Conservation (phyloP, 75 land plant genomes). For the Selaginella moellendorffii region DNA sequence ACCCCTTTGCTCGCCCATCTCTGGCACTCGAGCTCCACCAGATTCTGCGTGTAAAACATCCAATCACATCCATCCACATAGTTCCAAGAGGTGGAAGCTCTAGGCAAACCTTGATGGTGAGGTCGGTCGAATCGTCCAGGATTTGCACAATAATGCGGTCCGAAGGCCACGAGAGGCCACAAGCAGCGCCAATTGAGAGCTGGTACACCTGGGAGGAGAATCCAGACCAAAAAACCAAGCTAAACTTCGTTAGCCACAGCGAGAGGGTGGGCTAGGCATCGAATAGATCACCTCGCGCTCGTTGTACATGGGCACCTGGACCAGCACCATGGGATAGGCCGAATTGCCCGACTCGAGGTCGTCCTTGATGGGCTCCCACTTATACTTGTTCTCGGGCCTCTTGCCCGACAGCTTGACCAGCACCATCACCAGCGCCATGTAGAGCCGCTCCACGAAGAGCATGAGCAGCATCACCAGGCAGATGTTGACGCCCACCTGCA, state of each 20-base stretch:
- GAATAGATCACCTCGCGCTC: conserved; percentile 41
- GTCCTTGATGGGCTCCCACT: conserved; percentile 53
- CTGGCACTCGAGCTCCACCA: conserved; percentile 52
- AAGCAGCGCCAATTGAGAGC: conserved; percentile 76
- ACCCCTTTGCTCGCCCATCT: conserved; percentile 63
- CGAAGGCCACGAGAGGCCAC: conserved; percentile 74
- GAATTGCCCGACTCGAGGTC: conserved; percentile 48
- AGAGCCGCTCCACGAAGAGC: conserved; percentile 67
- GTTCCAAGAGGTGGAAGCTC: conserved; percentile 35
- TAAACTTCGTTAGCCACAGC: no score
- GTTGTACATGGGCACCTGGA: conserved; percentile 70
- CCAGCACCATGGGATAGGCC: conserved; percentile 64
- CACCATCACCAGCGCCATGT: conserved; percentile 47
- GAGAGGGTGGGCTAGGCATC: neutral
- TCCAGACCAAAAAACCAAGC: neutral
- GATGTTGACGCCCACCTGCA: conserved; percentile 28
- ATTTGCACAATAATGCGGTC: conserved; percentile 68
- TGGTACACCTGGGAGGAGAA: conserved; percentile 48
- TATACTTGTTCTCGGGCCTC: conserved; percentile 47
- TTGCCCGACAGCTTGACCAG: conserved; percentile 41
- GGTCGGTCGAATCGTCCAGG: conserved; percentile 72
- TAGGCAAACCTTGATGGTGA: conserved; percentile 41
- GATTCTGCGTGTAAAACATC: conserved; percentile 22
- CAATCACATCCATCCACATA: neutral
- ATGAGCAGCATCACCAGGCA: conserved; percentile 58